These are phyloP conservation scores for Diospyros lotus DNA, from an alignment of 148 eudicot genomes.

Conservation along the genomic window DNA sequence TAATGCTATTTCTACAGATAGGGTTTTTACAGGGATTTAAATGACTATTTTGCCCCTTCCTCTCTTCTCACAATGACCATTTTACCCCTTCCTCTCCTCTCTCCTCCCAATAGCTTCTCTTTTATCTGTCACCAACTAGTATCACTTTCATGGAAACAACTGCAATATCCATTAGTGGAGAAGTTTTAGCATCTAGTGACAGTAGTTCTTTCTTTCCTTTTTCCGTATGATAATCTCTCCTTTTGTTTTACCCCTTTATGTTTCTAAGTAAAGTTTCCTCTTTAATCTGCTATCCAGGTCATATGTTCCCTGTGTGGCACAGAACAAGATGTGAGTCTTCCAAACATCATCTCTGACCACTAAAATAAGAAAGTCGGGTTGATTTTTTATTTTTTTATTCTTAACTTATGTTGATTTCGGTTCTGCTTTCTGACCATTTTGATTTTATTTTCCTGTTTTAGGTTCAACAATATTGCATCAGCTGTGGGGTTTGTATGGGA, in stretches of 20 bases:
- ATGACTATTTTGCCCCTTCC: too few species aligned
- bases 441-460: conserved; percentile 11
- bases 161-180: background rate
- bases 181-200: background rate
- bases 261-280: background rate
- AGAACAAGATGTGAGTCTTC: conserved; percentile 75
- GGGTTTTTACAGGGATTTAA: too few species aligned
- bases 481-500: conserved; percentile 70
- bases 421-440: background rate
- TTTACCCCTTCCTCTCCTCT: too few species aligned
- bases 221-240: background rate
- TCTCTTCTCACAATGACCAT: too few species aligned
- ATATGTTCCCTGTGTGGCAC: conserved; percentile 69
- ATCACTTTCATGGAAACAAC: too few species aligned
- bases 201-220: background rate
- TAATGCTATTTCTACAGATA: too few species aligned
- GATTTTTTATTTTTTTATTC: background rate
- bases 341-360: background rate
- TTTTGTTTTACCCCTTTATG: background rate
- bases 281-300: conserved; percentile 38
- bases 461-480: conserved; percentile 64
- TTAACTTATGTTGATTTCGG: background rate
- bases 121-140: too few species aligned
- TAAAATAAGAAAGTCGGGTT: background rate
- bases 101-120: too few species aligned